Conservation (phyloP, 2,329 filamentous ascomycete species). For the Cladosporium sp. region DNA sequence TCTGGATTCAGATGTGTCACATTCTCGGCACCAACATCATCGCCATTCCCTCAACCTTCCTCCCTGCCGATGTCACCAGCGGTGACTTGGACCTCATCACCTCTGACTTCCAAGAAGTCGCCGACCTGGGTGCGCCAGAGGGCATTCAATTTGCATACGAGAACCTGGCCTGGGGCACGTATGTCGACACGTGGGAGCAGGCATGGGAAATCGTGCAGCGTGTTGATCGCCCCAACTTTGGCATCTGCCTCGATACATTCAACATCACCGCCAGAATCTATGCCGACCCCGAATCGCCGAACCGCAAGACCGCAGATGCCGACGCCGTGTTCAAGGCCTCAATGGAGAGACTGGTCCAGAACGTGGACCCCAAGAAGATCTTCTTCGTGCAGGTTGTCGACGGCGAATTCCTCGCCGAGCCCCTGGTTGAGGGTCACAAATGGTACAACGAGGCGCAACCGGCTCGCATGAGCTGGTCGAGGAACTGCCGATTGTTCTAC, state of each 20-base stretch:
- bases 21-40: conserved; percentile 66
- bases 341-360: conserved; percentile 49
- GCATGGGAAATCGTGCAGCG: conserved; percentile 63
- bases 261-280: conserved; percentile 69
- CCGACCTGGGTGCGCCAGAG: conserved; percentile 60
- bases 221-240: conserved; percentile 67
- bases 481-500: conserved; percentile 68
- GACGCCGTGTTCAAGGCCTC: conserved; percentile 53
- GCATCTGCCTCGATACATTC: conserved; percentile 72
- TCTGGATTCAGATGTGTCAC: conserved; percentile 65
- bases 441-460: conserved; percentile 57
- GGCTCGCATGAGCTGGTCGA: conserved; percentile 69
- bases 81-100: conserved; percentile 54
- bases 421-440: conserved; percentile 53
- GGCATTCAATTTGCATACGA: conserved; percentile 68
- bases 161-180: conserved; percentile 66
- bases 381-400: conserved; percentile 77
- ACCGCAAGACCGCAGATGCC: conserved; percentile 51
- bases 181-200: conserved; percentile 65
- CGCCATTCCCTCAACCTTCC: conserved; percentile 67
- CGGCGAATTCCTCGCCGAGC: conserved; percentile 57
- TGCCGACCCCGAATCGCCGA: conserved; percentile 57
- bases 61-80: conserved; percentile 49
- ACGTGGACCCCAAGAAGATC: conserved; percentile 59
- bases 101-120: conserved; percentile 58